Base-by-base conservation (phyloP, 2,329 filamentous ascomycete genomes). In the Leptodontidium sp. region DNA sequence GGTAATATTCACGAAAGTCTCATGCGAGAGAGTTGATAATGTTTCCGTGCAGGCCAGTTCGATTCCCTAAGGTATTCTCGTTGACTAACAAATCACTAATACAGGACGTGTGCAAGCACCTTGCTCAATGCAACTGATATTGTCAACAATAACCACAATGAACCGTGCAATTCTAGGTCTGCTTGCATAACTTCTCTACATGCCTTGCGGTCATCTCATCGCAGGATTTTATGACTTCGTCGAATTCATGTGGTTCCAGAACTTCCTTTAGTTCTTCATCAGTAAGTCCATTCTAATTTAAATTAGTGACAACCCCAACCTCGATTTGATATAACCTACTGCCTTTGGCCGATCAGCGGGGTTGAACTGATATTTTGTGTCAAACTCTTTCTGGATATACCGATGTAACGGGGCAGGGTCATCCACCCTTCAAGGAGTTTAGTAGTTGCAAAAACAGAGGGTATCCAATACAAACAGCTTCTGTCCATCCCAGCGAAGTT, bases 151-250 rank as follows among this genome's bases (percentile, higher is more conserved):
- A 45, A 45, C 40, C 40, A 45, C 40, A 45, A 45, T 45, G 40
- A 45, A 45, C 40, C 40, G 40, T 6, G 40, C 40, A 45, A 45
- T 45, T 49, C n/a, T 49, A 64, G 61, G 61, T 53, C 49, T 64
- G 47, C 61, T 64, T 64, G 29, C 61, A 64, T 64, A 64, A n/a
- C 61, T 64, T 65, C 24, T 64, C 61, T 24, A 26, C 15, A 58
- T 45, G 52, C 65, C 65, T 66, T 66, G 58, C 65, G 7, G 17
- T 58, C 62, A 61, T 65, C 66, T 70, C 68, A 32, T 52, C 38
- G 38, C 24, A 63, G 45, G 62, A 45, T 57, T 64, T 68, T 52
- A 68, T 52, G 45, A 65, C 29, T 47, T 49, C 40, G 9, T 70
- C 35, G 55, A 57, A 70, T 24, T 58, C 57, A 11, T 70, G 17